These are phyloP conservation scores for Adansonia rubrostipa DNA, from an alignment of 441 rosid species.

Conservation along the genomic window DNA sequence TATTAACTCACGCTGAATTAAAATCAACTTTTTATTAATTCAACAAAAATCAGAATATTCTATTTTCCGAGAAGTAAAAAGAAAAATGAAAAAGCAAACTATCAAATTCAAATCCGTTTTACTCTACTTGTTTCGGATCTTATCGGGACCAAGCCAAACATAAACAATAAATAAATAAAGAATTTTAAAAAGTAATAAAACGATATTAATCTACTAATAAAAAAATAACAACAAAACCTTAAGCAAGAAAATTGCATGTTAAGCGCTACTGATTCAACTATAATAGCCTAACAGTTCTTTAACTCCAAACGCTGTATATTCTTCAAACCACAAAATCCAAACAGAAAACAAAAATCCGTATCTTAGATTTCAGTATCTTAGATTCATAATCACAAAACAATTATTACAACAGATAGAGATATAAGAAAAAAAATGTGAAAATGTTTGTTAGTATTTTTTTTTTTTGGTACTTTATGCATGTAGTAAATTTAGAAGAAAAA, in stretches of 20 bases:
- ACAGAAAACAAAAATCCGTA: not conserved
- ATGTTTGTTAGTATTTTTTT: not conserved
- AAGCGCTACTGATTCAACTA: not conserved
- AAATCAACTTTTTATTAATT: not conserved
- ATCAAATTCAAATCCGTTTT: constrained; percentile 4
- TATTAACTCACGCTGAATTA: not conserved
- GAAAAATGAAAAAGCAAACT: not conserved
- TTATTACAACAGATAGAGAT: not conserved
- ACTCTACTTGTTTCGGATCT: constrained; percentile 1
- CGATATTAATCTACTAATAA: not conserved
- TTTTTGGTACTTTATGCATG: not conserved
- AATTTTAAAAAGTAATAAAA: not conserved
- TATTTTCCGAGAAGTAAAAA: not conserved
- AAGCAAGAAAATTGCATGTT: constrained; percentile 1
- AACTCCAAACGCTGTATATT: not conserved
- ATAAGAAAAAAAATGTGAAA: not conserved
- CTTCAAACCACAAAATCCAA: not conserved
- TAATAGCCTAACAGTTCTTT: constrained; percentile 10
- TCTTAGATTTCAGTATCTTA: not conserved
- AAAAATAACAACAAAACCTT: not conserved
- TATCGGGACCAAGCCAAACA: constrained; percentile 8
- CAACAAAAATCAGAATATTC: not conserved
- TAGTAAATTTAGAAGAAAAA: constrained; percentile 11
- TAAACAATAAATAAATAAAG: not conserved
- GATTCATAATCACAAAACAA: constrained; percentile 9